These are phyloP conservation scores for Haplosporangium sp. DNA, from an alignment of 371 early-diverging fungal species.

Conservation along the genomic window DNA sequence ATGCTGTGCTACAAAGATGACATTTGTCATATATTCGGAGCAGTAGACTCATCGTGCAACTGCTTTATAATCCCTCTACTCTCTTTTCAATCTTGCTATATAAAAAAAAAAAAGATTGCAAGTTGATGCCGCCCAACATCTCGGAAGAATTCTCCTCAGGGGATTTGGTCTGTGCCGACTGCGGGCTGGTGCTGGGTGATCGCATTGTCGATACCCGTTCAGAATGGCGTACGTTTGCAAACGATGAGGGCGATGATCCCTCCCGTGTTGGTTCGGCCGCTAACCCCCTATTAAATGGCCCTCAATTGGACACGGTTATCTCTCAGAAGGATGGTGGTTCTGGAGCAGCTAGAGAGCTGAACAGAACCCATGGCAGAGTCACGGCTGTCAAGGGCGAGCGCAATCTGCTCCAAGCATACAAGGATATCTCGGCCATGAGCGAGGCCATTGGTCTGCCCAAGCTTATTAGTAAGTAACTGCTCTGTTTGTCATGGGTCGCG, in stretches of 20 bases:
- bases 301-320: conserved; percentile 93
- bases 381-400: conserved; percentile 83
- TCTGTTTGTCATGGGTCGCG: background rate
- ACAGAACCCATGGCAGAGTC: conserved; percentile 81
- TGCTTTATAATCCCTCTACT: background rate
- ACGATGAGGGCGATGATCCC: conserved; percentile 97
- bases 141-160: conserved; percentile 96
- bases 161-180: conserved; percentile 97
- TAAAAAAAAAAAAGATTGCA: too few species aligned
- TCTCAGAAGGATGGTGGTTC: conserved; percentile 84
- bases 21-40: too few species aligned
- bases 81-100: conserved; percentile 7
- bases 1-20: too few species aligned
- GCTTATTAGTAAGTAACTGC: conserved; percentile 68
- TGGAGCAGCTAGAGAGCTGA: conserved; percentile 77
- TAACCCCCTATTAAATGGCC: conserved; percentile 90
- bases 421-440: conserved; percentile 92
- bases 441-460: conserved; percentile 91
- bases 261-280: conserved; percentile 98
- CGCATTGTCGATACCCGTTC: conserved; percentile 98
- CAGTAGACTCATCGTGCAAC: background rate
- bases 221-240: conserved; percentile 99
- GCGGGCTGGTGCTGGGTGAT: conserved; percentile 97
- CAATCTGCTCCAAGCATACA: conserved; percentile 90
- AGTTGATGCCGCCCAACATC: conserved; percentile 89